These are phyloP conservation scores for Raphanus hybrid DNA, from an alignment of 441 rosid species.

Conservation along the genomic window DNA sequence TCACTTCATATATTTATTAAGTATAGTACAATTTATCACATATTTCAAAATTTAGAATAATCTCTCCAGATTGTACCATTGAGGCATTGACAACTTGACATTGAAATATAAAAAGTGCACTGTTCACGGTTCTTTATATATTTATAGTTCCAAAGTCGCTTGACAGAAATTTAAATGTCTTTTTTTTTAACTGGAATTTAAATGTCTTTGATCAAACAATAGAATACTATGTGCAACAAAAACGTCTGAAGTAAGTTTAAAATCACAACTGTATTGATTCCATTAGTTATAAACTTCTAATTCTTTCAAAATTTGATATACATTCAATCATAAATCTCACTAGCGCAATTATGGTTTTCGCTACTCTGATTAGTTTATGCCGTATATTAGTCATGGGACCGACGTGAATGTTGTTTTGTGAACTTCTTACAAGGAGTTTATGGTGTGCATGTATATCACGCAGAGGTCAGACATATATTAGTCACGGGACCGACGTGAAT, in stretches of 20 bases:
- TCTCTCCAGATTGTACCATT: background rate
- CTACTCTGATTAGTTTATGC: constrained; percentile 25
- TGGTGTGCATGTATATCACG: constrained; percentile 17
- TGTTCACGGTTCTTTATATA: background rate
- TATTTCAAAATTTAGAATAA: background rate
- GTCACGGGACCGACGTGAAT: constrained; percentile 40
- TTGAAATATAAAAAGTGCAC: background rate
- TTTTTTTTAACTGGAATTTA: background rate
- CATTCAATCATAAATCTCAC: constrained; percentile 9
- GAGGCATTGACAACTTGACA: constrained; percentile 14
- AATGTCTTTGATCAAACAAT: background rate
- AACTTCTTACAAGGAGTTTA: constrained; percentile 19
- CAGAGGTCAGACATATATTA: constrained; percentile 26
- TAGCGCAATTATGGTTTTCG: constrained; percentile 9
- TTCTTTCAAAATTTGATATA: background rate
- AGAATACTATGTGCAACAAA: background rate
- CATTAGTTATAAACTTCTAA: background rate
- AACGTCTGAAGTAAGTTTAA: background rate
- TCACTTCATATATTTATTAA: background rate
- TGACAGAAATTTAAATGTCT: background rate
- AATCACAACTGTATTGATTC: background rate
- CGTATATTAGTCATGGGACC: constrained; percentile 35
- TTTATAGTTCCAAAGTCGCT: background rate
- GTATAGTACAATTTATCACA: background rate
- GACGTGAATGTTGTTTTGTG: constrained; percentile 36